phyloP scores from a whole-genome alignment of 2,329 filamentous ascomycete genomes.

The Fusarium camptoceras region DNA sequence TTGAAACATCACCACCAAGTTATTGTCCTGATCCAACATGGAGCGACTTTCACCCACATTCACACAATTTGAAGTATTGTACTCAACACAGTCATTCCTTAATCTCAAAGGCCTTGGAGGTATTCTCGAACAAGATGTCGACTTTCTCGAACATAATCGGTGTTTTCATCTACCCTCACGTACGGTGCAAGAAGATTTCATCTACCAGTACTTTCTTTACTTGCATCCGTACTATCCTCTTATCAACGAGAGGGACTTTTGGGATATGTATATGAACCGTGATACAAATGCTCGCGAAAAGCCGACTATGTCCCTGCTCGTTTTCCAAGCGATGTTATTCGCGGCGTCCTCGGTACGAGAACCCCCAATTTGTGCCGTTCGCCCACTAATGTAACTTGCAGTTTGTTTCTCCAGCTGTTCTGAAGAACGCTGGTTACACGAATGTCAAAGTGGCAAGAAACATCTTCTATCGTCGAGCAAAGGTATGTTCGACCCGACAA shows the following conservation, averaged over 20 bases:
- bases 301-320: slow-evolving; percentile 17
- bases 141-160: slow-evolving; percentile 1
- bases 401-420: slow-evolving; percentile 33
- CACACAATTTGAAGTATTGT: slow-evolving; percentile 1
- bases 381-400: background rate
- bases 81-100: slow-evolving; percentile 1
- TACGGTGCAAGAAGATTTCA: slow-evolving; percentile 6
- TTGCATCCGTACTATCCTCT: slow-evolving; percentile 32
- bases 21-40: background rate
- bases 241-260: slow-evolving; percentile 30
- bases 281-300: background rate
- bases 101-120: background rate
- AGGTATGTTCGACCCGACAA: background rate
- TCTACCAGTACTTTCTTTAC: slow-evolving; percentile 27
- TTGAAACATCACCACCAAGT: background rate
- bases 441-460: slow-evolving; percentile 31
- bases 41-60: background rate
- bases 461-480: slow-evolving; percentile 34
- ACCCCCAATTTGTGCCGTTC: rapidly evolving
- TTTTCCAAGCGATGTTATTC: slow-evolving; percentile 31
- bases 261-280: slow-evolving; percentile 26
- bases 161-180: slow-evolving; percentile 14
- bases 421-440: slow-evolving; percentile 33
- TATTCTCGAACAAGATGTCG: slow-evolving; percentile 7
- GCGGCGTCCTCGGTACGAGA: slow-evolving; percentile 26